Conservation (phyloP, 495 filamentous ascomycete genomes). For the Neurospora sp. region DNA sequence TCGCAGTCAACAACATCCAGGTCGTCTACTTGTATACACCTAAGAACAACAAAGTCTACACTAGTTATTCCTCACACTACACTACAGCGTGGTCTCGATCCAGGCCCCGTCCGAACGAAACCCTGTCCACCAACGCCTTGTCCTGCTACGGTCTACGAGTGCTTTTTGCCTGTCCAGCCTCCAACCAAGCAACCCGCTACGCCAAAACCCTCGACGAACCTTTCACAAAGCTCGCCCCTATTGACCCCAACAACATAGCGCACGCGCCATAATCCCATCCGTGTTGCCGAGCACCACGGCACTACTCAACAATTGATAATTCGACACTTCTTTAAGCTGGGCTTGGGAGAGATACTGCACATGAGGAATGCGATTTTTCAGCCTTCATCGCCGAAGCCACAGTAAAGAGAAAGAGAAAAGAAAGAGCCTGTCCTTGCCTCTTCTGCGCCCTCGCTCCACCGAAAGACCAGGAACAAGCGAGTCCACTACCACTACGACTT, state of each 20-base stretch:
- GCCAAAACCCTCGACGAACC: neutral
- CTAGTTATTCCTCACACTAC: neutral
- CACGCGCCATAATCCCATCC: neutral
- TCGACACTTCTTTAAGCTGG: neutral
- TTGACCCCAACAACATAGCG: neutral
- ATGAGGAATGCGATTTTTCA: conserved; percentile 1
- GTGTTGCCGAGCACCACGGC: neutral
- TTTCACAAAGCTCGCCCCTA: neutral
- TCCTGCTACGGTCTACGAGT: neutral
- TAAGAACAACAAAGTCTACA: neutral
- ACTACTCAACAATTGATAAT: neutral
- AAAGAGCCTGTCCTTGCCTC: neutral
- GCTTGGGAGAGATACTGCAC: neutral
- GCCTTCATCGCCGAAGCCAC: neutral
- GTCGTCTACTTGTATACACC: neutral
- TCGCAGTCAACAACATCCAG: neutral
- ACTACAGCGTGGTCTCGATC: neutral
- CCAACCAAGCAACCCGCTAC: neutral
- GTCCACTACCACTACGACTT: neutral
- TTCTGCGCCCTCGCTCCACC: neutral
- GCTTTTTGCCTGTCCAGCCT: neutral
- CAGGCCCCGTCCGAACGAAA: neutral
- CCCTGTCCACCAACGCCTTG: neutral
- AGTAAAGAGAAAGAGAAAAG: neutral
- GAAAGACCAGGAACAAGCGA: neutral